Percentiles rank a stretch among this genome's conserved stretches.
Conservation (phyloP, 83 land plant genomes). For the Larix sibirica region DNA sequence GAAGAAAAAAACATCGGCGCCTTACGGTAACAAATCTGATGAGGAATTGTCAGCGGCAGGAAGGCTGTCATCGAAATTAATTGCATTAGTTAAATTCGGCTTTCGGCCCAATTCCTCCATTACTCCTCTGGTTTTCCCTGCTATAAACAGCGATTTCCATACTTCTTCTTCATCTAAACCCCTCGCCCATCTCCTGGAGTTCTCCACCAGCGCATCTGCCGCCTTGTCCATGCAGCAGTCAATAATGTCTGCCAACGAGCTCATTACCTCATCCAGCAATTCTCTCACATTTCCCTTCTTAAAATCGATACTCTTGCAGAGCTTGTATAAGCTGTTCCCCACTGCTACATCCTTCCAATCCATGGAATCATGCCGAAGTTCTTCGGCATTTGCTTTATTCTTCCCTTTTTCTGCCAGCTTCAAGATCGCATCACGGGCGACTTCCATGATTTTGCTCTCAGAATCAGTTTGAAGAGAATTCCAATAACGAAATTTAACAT, state of each 20-base stretch:
- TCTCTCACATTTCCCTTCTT: background rate
- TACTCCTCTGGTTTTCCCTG: background rate
- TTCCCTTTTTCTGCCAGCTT: background rate
- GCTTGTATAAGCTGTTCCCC: background rate
- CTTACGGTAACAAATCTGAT: no score
- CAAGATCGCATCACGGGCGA: background rate
- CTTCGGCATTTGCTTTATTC: background rate
- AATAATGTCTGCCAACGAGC: background rate
- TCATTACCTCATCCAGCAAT: background rate
- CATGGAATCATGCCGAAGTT: background rate
- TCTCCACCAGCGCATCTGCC: background rate
- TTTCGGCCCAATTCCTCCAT: background rate
- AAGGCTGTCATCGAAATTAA: no score
- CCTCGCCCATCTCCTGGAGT: background rate
- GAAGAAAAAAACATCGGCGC: no score
- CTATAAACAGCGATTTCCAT: background rate
- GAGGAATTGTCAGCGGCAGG: no score
- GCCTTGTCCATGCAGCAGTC: background rate
- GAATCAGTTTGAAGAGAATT: background rate
- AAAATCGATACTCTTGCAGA: background rate
- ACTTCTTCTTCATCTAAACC: background rate
- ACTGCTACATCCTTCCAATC: constrained; percentile 9
- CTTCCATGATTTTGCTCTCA: background rate
- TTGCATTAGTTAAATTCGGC: background rate
- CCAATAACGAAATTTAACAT: background rate